Evolutionary conservation across 2,329 filamentous ascomycete genomes (phyloP).

Genomic region (Xylaria digitata): DNA sequence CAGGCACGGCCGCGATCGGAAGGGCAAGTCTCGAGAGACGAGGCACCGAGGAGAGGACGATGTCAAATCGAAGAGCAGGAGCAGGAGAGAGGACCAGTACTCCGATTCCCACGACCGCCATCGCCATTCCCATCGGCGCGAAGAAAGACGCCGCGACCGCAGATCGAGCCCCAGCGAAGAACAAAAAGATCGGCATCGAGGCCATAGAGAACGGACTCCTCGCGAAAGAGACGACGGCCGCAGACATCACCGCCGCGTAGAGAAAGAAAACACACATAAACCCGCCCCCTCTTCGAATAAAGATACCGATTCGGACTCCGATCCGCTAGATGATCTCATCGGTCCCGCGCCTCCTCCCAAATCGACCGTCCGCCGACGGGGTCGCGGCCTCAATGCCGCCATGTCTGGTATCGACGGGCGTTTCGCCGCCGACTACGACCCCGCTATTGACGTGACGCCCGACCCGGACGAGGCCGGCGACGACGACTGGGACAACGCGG

Average conservation of each 20-base stretch:
- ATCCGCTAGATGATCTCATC: slow-evolving; percentile 80
- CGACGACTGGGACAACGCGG: slow-evolving; percentile 81
- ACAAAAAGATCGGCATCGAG: slow-evolving; percentile 29
- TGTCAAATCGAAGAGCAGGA: slow-evolving; percentile 41
- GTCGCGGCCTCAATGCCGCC: slow-evolving; percentile 73
- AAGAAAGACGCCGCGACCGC: slow-evolving; percentile 23
- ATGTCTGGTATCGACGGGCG: slow-evolving; percentile 80
- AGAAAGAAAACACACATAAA: slow-evolving; percentile 5
- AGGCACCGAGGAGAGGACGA: slow-evolving; percentile 39
- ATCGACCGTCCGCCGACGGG: slow-evolving; percentile 66
- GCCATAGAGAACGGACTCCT: slow-evolving; percentile 21
- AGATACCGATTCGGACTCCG: slow-evolving; percentile 64
- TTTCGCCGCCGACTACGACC: slow-evolving; percentile 76
- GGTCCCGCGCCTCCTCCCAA: slow-evolving; percentile 73
- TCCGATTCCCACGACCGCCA: slow-evolving; percentile 29
- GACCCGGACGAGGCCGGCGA: slow-evolving; percentile 56
- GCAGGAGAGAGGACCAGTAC: slow-evolving; percentile 44
- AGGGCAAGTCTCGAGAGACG: slow-evolving; percentile 24
- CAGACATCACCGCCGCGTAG: slow-evolving; percentile 12
- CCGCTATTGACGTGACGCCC: slow-evolving; percentile 65
- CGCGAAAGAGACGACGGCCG: slow-evolving; percentile 23
- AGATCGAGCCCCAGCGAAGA: slow-evolving; percentile 30
- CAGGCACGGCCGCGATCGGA: slow-evolving; percentile 37
- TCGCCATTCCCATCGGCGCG: slow-evolving; percentile 32
- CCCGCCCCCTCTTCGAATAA: slow-evolving; percentile 20